Percentiles rank a stretch among this genome's conserved stretches.
These are phyloP conservation scores for Zostera marina DNA, from an alignment of 116 monocot genomes.

Conservation along the genomic window DNA sequence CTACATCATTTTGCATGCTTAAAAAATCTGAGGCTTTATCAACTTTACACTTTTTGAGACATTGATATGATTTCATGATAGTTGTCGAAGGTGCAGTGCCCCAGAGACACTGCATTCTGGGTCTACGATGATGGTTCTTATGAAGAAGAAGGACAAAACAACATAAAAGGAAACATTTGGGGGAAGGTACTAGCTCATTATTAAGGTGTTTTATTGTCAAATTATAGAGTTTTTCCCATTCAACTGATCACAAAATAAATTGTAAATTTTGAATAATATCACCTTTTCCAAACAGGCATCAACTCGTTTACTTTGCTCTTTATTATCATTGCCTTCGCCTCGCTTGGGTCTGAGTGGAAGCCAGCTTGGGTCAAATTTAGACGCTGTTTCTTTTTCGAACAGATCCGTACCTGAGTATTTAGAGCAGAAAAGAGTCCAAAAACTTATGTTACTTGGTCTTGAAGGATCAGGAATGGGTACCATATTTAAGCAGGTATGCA, in stretches of 20 bases:
- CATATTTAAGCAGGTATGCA: constrained; percentile 73
- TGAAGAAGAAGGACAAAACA: constrained; percentile 90
- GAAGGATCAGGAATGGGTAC: constrained; percentile 73
- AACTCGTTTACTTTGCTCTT: constrained; percentile 26
- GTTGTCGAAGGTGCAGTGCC: constrained; percentile 89
- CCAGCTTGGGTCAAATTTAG: constrained; percentile 21
- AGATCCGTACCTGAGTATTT: constrained; percentile 29
- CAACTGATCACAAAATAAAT: too few species aligned
- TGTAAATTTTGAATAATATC: too few species aligned
- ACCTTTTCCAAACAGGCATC: not conserved
- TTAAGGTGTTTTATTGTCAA: too few species aligned
- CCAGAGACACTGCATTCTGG: constrained; percentile 92
- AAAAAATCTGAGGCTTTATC: too few species aligned
- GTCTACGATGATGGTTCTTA: constrained; percentile 94
- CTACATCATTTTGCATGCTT: too few species aligned
- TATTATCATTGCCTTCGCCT: constrained; percentile 59
- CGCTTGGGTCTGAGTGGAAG: too few species aligned
- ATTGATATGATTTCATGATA: constrained; percentile 9
- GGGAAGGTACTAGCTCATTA: constrained; percentile 31
- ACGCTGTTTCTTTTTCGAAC: constrained; percentile 31
- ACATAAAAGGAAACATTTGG: constrained; percentile 76
- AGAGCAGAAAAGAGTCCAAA: constrained; percentile 3
- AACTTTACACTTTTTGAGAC: not conserved
- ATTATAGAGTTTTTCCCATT: too few species aligned
- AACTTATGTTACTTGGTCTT: constrained; percentile 1